Evolutionary conservation across 768 basidiomycete species (phyloP).

Genomic region (Russula sp.): DNA sequence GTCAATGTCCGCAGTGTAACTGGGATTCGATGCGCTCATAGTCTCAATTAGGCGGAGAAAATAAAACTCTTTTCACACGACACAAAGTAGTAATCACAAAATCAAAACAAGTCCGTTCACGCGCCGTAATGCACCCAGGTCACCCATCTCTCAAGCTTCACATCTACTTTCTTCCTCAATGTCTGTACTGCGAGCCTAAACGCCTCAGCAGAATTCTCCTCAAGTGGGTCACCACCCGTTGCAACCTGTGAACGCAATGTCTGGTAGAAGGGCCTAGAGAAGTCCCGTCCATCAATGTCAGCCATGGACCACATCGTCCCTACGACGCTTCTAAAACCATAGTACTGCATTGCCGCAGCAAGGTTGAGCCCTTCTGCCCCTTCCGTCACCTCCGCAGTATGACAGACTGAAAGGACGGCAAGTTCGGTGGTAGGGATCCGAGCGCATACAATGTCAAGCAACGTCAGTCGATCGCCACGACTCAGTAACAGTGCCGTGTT

Average conservation of each 20-base stretch:
- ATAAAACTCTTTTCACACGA: background rate
- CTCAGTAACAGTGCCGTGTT: background rate
- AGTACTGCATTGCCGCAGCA: constrained; percentile 19
- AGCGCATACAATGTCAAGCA: background rate
- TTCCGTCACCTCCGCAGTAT: background rate
- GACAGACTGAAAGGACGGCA: constrained; percentile 9
- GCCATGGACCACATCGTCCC: constrained; percentile 20
- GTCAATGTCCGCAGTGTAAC: no score
- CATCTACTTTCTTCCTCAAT: constrained; percentile 2
- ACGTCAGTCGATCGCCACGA: background rate
- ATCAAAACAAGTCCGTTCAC: background rate
- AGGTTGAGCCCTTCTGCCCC: constrained; percentile 11
- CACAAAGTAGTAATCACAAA: background rate
- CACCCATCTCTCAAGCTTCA: constrained; percentile 9
- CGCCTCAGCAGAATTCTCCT: background rate
- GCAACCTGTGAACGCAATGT: background rate
- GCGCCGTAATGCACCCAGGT: constrained; percentile 16
- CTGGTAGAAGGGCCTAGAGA: constrained; percentile 11
- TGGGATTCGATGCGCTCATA: no score
- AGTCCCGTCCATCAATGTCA: constrained; percentile 7
- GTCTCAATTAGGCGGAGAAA: no score
- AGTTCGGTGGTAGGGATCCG: constrained; percentile 9
- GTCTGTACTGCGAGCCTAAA: background rate
- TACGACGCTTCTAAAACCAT: constrained; percentile 20
- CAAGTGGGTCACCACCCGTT: background rate